phyloP scores from a whole-genome alignment of 1,139 yeast genomes.

The Kurtzmaniella quercitrusa region DNA sequence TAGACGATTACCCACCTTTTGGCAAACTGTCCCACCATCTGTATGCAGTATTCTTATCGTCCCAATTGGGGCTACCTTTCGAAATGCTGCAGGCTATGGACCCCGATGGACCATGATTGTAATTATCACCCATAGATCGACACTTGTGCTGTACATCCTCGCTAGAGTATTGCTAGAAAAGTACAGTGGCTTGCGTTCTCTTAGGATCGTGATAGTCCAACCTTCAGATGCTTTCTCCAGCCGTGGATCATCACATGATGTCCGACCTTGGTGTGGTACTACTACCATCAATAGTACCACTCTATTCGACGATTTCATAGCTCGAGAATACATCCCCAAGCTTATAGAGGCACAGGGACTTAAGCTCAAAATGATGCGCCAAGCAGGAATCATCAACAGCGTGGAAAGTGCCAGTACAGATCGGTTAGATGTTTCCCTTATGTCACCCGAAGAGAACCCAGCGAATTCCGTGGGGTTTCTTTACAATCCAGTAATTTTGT shows the following conservation, averaged over 20 bases:
- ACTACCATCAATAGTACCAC: slow-evolving; percentile 13
- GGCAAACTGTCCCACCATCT: too few relatives aligned
- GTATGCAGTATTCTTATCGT: not conserved
- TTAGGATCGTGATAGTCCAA: slow-evolving; percentile 12
- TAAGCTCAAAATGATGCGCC: not conserved
- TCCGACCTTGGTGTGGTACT: slow-evolving; percentile 24
- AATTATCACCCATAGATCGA: slow-evolving; percentile 13
- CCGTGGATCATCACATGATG: slow-evolving; percentile 5
- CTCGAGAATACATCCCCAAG: not conserved
- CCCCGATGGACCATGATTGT: slow-evolving; percentile 10
- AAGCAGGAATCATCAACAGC: not conserved
- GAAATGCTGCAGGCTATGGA: not conserved
- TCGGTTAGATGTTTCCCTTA: not conserved
- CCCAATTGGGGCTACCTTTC: not conserved
- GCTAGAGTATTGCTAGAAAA: slow-evolving; percentile 12
- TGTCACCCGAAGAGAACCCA: not conserved
- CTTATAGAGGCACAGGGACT: not conserved
- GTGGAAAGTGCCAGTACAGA: slow-evolving; percentile 1
- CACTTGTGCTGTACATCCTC: slow-evolving; percentile 14
- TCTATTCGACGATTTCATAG: not conserved
- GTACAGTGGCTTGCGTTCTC: slow-evolving; percentile 8
- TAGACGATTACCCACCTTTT: too few relatives aligned
- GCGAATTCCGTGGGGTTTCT: slow-evolving; percentile 9
- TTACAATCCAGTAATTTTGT: slow-evolving; percentile 13
- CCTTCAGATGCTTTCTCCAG: slow-evolving; percentile 2